Base-by-base conservation (phyloP, 495 filamentous ascomycete species). In the Hypoxylon subgilvum region DNA sequence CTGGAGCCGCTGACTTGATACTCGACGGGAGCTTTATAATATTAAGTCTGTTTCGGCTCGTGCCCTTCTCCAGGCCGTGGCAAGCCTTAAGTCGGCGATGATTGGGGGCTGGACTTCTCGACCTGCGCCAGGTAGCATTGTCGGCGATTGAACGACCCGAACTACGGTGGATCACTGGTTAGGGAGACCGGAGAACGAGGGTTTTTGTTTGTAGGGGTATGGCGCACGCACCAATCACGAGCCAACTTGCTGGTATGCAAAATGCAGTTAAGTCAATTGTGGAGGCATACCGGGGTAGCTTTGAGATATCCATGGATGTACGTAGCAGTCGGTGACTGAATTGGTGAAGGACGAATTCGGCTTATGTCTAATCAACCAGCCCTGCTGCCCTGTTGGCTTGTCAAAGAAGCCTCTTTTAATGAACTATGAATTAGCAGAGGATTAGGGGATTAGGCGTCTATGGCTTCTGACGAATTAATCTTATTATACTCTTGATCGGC, bases 311-410 rank as follows among this genome's bases (percentile, higher is more conserved):
- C 34, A n/a, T n/a, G n/a, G n/a, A n/a, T 31, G 31, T 57, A 35
- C n/a, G 61, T 59, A 47, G 50, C 50, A 50, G 61, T 64, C 61
- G 61, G 61, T 64, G 61, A 59, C 61, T 40, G 25, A 64, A 64
- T 12, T 1, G 25, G 53, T 46, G 19, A 57, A 50, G 54, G 21
- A 25, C 28, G 31, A 32, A 35, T 38, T 49, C 21, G 47, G 22
- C 36, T 43, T 63, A 36, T 52, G 28, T 34, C n/a, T 47, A 21
- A 27, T 25, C 27, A 34, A 53, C 32, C n/a, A n/a, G n/a, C n/a
- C n/a, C n/a, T n/a, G n/a, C n/a, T n/a, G n/a, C n/a, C n/a, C n/a
- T n/a, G n/a, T n/a, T 49, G 44, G 38, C 19, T 34, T 41, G 27
- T 47, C 4, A 46, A 40, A 14, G 23, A 23, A 27, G 32, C 31